Evolutionary conservation across 129 eudicot genomes (phyloP).

Genomic region (Dittrichia graveolens): DNA sequence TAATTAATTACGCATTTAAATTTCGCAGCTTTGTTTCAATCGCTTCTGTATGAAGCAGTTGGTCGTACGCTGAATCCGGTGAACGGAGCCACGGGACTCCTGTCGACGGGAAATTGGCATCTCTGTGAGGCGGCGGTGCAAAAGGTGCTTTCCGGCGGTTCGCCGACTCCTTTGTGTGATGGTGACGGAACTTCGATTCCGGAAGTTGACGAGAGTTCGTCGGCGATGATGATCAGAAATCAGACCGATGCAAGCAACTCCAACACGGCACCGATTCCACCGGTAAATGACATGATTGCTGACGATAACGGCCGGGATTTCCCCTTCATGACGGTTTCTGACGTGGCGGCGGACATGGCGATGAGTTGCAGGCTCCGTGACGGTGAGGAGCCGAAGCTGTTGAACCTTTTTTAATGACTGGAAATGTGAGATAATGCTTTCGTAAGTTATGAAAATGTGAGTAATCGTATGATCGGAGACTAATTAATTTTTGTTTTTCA

Average conservation of each 20-base stretch:
- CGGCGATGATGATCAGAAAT: neutral
- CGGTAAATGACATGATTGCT: constrained; percentile 1
- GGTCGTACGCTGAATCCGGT: constrained; percentile 78
- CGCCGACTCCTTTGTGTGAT: constrained; percentile 28
- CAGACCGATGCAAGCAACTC: constrained; percentile 16
- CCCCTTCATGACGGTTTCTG: constrained; percentile 33
- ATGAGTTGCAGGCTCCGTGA: constrained; percentile 21
- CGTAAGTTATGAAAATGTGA: neutral
- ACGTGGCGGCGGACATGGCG: constrained; percentile 29
- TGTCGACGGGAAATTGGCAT: constrained; percentile 75
- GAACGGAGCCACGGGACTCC: constrained; percentile 71
- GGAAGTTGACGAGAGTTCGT: constrained; percentile 36
- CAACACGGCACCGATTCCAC: neutral
- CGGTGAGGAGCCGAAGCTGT: constrained; percentile 53
- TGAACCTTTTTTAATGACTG: constrained; percentile 56
- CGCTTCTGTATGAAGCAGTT: constrained; percentile 72
- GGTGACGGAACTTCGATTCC: constrained; percentile 13
- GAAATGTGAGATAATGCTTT: constrained; percentile 1
- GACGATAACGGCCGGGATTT: neutral
- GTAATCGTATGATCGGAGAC: constrained; percentile 6
- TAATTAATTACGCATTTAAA: neutral
- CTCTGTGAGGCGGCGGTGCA: constrained; percentile 63
- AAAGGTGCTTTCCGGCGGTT: constrained; percentile 70
- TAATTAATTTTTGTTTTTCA: neutral
- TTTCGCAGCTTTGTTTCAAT: constrained; percentile 57